A percentile compares a stretch with the other conserved stretches of the same genome.
Evolutionary conservation across 352 stramenopile species (phyloP).

Genomic region (Blastocystis sp.): DNA sequence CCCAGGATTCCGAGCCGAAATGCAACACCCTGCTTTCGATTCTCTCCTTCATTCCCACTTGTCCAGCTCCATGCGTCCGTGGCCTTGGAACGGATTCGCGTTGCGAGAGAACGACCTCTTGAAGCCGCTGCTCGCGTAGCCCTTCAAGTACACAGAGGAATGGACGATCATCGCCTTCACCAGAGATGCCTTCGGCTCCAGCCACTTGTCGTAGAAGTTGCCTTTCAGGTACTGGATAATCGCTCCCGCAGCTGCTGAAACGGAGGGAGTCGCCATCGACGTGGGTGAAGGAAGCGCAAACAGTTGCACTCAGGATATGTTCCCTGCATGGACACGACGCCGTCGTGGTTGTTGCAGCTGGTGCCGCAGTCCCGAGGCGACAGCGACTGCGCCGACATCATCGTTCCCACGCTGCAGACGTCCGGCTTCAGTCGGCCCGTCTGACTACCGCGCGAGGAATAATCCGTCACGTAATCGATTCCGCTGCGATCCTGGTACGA

Average conservation of each 20-base stretch:
- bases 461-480: not conserved
- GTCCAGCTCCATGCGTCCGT: slow-evolving; percentile 23
- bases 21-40: not conserved
- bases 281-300: not conserved
- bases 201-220: not conserved
- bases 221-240: slow-evolving; percentile 14
- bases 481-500: not conserved
- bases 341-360: not conserved
- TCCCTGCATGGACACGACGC: not conserved
- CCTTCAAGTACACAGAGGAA: not conserved
- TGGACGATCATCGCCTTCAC: slow-evolving; percentile 38
- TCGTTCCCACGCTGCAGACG: not conserved
- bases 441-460: not conserved
- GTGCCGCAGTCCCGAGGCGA: not conserved
- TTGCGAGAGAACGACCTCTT: not conserved
- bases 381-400: not conserved
- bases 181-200: not conserved
- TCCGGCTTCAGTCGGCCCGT: slow-evolving; percentile 4
- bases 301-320: not conserved
- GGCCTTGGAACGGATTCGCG: not conserved
- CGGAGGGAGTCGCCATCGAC: not conserved
- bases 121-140: not conserved
- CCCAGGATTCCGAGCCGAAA: not conserved
- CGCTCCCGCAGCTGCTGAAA: not conserved
- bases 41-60: not conserved